Conservation (phyloP, 2,329 filamentous ascomycete genomes). For the Cladophialophora bantiana region DNA sequence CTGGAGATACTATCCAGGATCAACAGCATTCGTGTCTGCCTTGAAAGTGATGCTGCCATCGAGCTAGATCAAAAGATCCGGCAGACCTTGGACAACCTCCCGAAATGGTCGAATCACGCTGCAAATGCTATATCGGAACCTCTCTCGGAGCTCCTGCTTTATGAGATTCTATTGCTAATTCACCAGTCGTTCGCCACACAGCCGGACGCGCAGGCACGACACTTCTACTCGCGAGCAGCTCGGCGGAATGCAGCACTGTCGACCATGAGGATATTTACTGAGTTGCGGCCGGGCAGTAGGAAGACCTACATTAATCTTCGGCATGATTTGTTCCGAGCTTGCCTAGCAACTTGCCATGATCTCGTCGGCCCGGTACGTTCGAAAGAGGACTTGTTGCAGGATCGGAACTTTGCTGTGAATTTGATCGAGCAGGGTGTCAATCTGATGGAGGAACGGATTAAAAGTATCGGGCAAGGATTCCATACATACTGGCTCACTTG, state of each 20-base stretch:
- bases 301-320: conserved; percentile 27
- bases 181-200: conserved; percentile 43
- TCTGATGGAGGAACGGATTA: conserved; percentile 46
- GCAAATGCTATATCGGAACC: conserved; percentile 32
- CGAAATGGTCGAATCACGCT: conserved; percentile 33
- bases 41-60: conserved; percentile 42
- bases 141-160: conserved; percentile 43
- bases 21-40: conserved; percentile 41
- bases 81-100: conserved; percentile 41
- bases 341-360: conserved; percentile 29
- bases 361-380: conserved; percentile 16
- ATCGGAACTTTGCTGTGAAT: conserved; percentile 17
- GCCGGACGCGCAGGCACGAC: conserved; percentile 37
- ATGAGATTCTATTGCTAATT: conserved; percentile 44
- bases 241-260: conserved; percentile 37
- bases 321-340: conserved; percentile 32
- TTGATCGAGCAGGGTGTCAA: conserved; percentile 42
- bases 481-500: conserved; percentile 48
- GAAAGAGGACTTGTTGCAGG: conserved; percentile 25
- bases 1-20: conserved; percentile 42
- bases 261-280: conserved; percentile 33
- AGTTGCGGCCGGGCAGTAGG: conserved; percentile 22
- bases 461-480: conserved; percentile 46
- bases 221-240: conserved; percentile 41
- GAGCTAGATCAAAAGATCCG: conserved; percentile 42